phyloP scores from a whole-genome alignment of 1,284 basidiomycete genomes.

The Porodaedalea pini region DNA sequence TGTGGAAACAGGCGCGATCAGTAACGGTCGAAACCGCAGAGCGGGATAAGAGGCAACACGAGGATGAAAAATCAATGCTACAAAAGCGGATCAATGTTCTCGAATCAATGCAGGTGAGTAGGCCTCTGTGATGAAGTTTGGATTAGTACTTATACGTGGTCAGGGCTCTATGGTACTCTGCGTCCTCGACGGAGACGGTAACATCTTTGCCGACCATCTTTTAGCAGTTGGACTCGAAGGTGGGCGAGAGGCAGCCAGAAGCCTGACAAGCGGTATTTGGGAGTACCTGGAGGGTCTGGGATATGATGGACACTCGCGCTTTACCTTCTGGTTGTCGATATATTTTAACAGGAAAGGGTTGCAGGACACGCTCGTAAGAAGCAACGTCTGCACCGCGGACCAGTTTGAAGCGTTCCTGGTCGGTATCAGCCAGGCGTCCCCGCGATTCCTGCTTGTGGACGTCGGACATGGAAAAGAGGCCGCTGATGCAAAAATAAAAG shows the following conservation, averaged over 20 bases:
- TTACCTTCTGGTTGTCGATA: slow-evolving; percentile 69
- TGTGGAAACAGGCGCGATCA: slow-evolving; percentile 68
- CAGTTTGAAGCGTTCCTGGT: slow-evolving; percentile 64
- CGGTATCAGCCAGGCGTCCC: slow-evolving; percentile 70
- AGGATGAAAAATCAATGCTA: slow-evolving; percentile 56
- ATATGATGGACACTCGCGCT: slow-evolving; percentile 32
- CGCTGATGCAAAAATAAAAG: slow-evolving; percentile 70
- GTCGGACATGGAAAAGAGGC: slow-evolving; percentile 64
- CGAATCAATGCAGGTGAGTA: slow-evolving; percentile 51
- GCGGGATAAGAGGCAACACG: slow-evolving; percentile 57
- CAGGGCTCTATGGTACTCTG: slow-evolving; percentile 66
- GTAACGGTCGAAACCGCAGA: slow-evolving; percentile 54
- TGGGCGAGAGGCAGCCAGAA: slow-evolving; percentile 63
- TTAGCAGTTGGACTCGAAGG: slow-evolving; percentile 61
- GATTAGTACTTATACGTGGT: too few relatives aligned
- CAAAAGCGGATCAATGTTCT: slow-evolving; percentile 56
- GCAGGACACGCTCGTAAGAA: slow-evolving; percentile 44
- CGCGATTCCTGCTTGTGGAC: slow-evolving; percentile 67
- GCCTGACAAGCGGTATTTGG: slow-evolving; percentile 60
- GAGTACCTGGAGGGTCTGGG: slow-evolving; percentile 48
- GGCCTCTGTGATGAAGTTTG: too few relatives aligned
- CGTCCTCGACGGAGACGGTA: slow-evolving; percentile 68
- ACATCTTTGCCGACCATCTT: slow-evolving; percentile 57
- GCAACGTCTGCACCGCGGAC: slow-evolving; percentile 54
- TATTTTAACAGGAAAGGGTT: slow-evolving; percentile 63